Evolutionary conservation across 257 asterid genomes (phyloP).

Genomic region (Apocynum venetum): DNA sequence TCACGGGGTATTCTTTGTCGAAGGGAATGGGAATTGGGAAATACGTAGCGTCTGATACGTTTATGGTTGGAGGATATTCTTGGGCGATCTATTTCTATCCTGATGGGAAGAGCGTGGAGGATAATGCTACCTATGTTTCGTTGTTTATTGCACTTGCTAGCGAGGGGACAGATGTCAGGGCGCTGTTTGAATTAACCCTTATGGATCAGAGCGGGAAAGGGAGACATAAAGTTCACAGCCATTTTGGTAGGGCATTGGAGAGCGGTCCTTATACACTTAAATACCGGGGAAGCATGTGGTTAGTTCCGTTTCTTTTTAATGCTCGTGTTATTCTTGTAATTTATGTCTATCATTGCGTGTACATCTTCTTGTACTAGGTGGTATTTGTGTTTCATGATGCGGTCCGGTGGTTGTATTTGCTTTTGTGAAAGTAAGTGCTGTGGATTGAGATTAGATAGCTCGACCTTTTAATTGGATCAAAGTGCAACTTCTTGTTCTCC

Average conservation of each 20-base stretch:
- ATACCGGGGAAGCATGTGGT: slow-evolving; percentile 98
- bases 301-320: slow-evolving; percentile 26
- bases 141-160: slow-evolving; percentile 79
- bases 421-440: neutral
- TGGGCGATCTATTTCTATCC: slow-evolving; percentile 97
- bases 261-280: slow-evolving; percentile 89
- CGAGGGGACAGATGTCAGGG: slow-evolving; percentile 85
- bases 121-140: slow-evolving; percentile 77
- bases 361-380: neutral
- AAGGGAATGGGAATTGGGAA: slow-evolving; percentile 93
- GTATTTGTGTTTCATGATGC: neutral
- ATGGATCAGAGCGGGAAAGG: slow-evolving; percentile 89
- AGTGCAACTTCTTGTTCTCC: neutral
- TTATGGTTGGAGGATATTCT: slow-evolving; percentile 81
- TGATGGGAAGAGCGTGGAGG: slow-evolving; percentile 90
- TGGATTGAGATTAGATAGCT: neutral
- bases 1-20: slow-evolving; percentile 70
- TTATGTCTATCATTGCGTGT: slow-evolving; percentile 12
- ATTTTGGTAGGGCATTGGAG: slow-evolving; percentile 92
- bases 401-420: too few relatives aligned
- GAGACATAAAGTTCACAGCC: slow-evolving; percentile 93
- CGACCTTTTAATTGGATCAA: neutral
- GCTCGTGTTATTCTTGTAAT: slow-evolving; percentile 7
- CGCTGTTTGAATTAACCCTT: slow-evolving; percentile 83
- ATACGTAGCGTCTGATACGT: slow-evolving; percentile 73